phyloP scores from a whole-genome alignment of 2,329 filamentous ascomycete species.

The Aureobasidium sp. region DNA sequence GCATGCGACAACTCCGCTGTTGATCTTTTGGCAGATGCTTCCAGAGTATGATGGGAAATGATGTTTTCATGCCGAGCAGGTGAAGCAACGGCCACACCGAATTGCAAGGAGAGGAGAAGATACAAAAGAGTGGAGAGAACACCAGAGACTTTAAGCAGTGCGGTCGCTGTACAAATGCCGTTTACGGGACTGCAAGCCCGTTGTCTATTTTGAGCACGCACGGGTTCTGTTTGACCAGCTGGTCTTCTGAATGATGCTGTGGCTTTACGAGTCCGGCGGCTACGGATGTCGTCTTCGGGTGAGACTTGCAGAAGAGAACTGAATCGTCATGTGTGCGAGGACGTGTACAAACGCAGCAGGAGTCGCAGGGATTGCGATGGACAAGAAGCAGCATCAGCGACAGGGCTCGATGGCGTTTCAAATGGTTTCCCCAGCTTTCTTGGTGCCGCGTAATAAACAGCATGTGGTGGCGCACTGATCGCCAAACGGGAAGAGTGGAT shows the following conservation, averaged over 20 bases:
- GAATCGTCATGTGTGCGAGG: not conserved
- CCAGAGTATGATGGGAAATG: conserved; percentile 1
- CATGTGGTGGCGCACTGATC: conserved; percentile 14
- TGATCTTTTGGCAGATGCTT: not conserved
- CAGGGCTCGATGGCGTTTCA: not conserved
- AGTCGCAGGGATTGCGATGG: not conserved
- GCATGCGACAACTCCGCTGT: not conserved
- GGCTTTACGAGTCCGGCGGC: not conserved
- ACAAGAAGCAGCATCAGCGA: not conserved
- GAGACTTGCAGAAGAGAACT: not conserved
- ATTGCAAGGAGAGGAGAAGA: not conserved
- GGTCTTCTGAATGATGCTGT: not conserved
- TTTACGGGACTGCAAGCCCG: conserved; percentile 14
- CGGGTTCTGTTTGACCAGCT: not conserved
- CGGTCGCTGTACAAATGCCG: conserved; percentile 12
- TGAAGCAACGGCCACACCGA: conserved; percentile 4
- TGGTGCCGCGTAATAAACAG: conserved; percentile 11
- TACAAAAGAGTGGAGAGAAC: not conserved
- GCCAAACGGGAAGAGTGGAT: conserved; percentile 15
- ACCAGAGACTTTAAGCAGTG: conserved; percentile 12
- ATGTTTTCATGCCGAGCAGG: conserved; percentile 12
- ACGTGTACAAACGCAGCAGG: not conserved
- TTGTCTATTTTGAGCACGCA: conserved; percentile 6
- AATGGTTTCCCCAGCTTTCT: conserved; percentile 10
- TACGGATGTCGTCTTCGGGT: not conserved